phyloP scores from a whole-genome alignment of 768 basidiomycete species.

The Gyrodon lividus region DNA sequence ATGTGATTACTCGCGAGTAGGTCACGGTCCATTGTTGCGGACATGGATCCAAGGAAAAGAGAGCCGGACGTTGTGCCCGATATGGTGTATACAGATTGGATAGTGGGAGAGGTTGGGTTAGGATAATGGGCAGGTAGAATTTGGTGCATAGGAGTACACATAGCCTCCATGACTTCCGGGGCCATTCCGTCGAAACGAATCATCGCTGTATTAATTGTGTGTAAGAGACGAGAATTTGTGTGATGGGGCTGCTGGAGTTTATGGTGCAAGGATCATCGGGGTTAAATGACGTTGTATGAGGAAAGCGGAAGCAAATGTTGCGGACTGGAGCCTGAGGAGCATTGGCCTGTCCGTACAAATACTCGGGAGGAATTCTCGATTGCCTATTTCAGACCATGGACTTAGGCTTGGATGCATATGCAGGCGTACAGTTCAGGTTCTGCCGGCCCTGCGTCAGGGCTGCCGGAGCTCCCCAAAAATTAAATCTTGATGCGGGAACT shows the following conservation, averaged over 20 bases:
- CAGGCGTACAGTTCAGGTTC: slow-evolving; percentile 25
- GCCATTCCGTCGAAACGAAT: slow-evolving; percentile 77
- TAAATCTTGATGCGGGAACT: too few relatives aligned
- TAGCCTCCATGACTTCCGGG: slow-evolving; percentile 75
- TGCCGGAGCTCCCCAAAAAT: too few relatives aligned
- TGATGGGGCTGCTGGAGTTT: background rate
- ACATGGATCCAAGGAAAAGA: slow-evolving; percentile 69
- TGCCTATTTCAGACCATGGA: slow-evolving; percentile 25
- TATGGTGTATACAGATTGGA: slow-evolving; percentile 14
- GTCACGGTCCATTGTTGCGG: slow-evolving; percentile 55
- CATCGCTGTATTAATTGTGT: slow-evolving; percentile 39
- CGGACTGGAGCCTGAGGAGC: slow-evolving; percentile 12
- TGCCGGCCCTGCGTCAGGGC: background rate
- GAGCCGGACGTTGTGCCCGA: slow-evolving; percentile 38
- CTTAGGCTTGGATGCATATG: too few relatives aligned
- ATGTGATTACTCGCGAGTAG: slow-evolving; percentile 51
- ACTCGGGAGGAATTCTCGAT: slow-evolving; percentile 21
- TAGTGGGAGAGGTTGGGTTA: slow-evolving; percentile 14
- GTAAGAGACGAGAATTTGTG: background rate
- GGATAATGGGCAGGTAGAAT: slow-evolving; percentile 48
- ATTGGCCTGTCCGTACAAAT: slow-evolving; percentile 22
- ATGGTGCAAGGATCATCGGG: slow-evolving; percentile 6
- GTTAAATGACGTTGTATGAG: background rate
- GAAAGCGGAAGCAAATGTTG: background rate
- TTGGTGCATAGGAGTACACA: slow-evolving; percentile 84